Conservation (phyloP, 1,284 basidiomycete genomes). For the Xerocomus tenax region DNA sequence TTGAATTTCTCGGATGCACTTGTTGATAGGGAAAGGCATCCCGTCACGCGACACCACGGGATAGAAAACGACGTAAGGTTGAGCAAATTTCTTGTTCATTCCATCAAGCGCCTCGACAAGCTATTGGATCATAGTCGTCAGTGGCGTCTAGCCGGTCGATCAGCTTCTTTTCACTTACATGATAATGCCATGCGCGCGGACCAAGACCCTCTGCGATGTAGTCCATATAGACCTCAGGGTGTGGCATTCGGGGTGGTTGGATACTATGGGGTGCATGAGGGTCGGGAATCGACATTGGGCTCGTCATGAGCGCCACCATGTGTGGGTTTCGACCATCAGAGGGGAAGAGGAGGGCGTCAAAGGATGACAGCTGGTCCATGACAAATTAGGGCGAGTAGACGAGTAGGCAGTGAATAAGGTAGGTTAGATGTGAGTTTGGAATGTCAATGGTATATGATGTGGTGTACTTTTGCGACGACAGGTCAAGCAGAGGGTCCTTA, state of each 20-base stretch:
- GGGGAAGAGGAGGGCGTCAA: constrained; percentile 57
- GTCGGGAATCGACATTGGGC: constrained; percentile 44
- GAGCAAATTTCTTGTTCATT: constrained; percentile 66
- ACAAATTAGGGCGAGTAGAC: constrained; percentile 8
- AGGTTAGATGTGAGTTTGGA: constrained; percentile 9
- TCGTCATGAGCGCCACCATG: constrained; percentile 60
- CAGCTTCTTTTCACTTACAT: constrained; percentile 37
- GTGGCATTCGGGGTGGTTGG: constrained; percentile 51
- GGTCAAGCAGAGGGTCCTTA: constrained; percentile 17
- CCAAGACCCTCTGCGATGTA: constrained; percentile 67
- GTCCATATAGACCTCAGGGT: constrained; percentile 77
- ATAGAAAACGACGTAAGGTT: constrained; percentile 73
- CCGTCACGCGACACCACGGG: constrained; percentile 64
- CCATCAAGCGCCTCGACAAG: constrained; percentile 65
- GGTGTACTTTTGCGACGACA: constrained; percentile 13
- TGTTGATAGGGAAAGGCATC: constrained; percentile 72
- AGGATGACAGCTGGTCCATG: constrained; percentile 55
- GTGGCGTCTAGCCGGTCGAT: constrained; percentile 12
- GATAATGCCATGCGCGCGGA: constrained; percentile 60
- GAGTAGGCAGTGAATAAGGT: constrained; percentile 21
- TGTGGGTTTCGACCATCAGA: constrained; percentile 62
- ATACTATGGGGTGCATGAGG: constrained; percentile 39
- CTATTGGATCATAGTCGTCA: constrained; percentile 32
- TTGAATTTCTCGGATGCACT: constrained; percentile 64
- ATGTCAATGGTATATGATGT: constrained; percentile 6